A percentile compares a stretch with the other conserved stretches of the same genome.
Evolutionary conservation across 306 rosid species (phyloP).

Genomic region (Rubus parviflorus): DNA sequence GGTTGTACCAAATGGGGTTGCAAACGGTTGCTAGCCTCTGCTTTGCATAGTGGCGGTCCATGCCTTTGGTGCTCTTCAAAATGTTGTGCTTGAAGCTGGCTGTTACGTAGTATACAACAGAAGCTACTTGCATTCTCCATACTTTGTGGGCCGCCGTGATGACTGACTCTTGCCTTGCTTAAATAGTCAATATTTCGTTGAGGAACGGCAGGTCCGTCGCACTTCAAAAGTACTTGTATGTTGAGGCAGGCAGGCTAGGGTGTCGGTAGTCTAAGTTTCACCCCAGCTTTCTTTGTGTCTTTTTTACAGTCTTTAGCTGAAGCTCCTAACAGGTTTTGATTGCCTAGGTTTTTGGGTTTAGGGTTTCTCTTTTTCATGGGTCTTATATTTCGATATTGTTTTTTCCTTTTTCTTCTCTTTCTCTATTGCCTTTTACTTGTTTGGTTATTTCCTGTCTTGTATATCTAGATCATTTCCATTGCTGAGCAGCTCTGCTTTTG

Average conservation of each 20-base stretch:
- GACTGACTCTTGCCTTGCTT: conserved; percentile 43
- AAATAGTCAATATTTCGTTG: conserved; percentile 42
- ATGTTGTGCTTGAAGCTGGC: conserved; percentile 6
- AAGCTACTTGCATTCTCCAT: conserved; percentile 32
- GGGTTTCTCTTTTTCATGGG: conserved; percentile 36
- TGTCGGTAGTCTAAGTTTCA: conserved; percentile 38
- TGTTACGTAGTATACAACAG: conserved; percentile 27
- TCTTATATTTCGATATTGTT: conserved; percentile 31
- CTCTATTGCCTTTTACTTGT: conserved; percentile 24
- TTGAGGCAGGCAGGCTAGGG: conserved; percentile 45
- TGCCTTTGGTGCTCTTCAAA: conserved; percentile 3
- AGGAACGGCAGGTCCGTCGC: conserved; percentile 38
- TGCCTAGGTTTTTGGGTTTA: conserved; percentile 63
- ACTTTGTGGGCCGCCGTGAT: conserved; percentile 36
- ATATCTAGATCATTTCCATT: conserved; percentile 59
- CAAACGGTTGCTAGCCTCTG: conserved; percentile 62
- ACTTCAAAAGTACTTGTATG: conserved; percentile 38
- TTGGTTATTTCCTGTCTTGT: conserved; percentile 74
- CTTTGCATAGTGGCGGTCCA: conserved; percentile 46
- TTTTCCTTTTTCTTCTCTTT: conserved; percentile 20
- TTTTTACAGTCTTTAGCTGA: conserved; percentile 45
- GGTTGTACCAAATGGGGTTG: conserved; percentile 59
- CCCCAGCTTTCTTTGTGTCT: conserved; percentile 42
- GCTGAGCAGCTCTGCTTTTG: conserved; percentile 54
- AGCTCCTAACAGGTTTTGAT: conserved; percentile 73